phyloP scores from a whole-genome alignment of 768 basidiomycete species.

The Tulasnella sp. region DNA sequence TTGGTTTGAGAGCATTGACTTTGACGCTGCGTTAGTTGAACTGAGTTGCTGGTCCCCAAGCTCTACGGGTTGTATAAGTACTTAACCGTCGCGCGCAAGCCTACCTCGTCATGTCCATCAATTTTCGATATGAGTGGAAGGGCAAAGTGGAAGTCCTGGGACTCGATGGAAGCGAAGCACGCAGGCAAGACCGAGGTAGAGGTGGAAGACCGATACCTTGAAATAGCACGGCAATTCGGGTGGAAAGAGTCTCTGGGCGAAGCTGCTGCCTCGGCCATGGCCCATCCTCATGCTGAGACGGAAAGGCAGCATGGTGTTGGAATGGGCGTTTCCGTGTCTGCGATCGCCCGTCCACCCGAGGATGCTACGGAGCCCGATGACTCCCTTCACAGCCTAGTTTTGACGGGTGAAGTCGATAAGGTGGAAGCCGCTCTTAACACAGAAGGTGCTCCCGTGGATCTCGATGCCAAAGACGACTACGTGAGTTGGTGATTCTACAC shows the following conservation, averaged over 20 bases:
- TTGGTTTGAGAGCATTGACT: not conserved
- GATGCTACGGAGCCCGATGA: constrained; percentile 34
- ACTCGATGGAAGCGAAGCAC: constrained; percentile 27
- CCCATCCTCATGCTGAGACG: constrained; percentile 30
- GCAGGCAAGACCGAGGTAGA: constrained; percentile 58
- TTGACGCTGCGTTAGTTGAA: not conserved
- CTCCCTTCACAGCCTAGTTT: constrained; percentile 58
- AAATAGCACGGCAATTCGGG: constrained; percentile 62
- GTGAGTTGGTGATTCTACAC: constrained; percentile 43
- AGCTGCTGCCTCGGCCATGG: constrained; percentile 15
- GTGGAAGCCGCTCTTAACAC: constrained; percentile 45
- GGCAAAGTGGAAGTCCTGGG: constrained; percentile 89
- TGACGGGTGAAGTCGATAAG: constrained; percentile 50
- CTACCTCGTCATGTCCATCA: constrained; percentile 59
- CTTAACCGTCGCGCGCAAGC: constrained; percentile 55
- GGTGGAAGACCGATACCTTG: constrained; percentile 52
- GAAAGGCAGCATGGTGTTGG: constrained; percentile 38
- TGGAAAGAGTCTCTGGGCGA: constrained; percentile 43
- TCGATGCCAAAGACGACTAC: constrained; percentile 67
- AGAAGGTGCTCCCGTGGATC: constrained; percentile 35
- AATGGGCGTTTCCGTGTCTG: constrained; percentile 62
- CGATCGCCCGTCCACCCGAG: constrained; percentile 43
- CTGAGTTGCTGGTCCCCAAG: constrained; percentile 43
- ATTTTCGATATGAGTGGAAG: constrained; percentile 74
- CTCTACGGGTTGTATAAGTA: constrained; percentile 83